A percentile compares a stretch with the other conserved stretches of the same genome.
Evolutionary conservation across 2,329 filamentous ascomycete genomes (phyloP).

Genomic region (Tolypocladium tropicale): DNA sequence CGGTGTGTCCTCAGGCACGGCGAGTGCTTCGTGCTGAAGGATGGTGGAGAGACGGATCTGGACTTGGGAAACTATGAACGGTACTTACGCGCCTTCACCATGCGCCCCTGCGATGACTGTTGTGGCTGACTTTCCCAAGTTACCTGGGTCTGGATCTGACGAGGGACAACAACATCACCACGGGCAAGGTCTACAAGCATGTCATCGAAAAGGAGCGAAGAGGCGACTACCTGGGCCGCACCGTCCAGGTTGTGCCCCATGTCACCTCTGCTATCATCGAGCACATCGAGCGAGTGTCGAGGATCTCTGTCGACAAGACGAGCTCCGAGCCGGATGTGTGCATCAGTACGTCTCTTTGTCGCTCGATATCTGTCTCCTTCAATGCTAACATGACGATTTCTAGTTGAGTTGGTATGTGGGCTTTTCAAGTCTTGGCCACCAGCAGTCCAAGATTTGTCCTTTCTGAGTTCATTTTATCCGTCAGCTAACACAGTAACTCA

Average conservation of each 20-base stretch:
- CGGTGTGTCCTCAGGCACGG: conserved; percentile 51
- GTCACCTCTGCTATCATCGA: conserved; percentile 86
- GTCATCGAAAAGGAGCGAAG: conserved; percentile 64
- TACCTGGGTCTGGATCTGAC: conserved; percentile 77
- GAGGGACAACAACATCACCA: conserved; percentile 91
- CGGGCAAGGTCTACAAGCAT: conserved; percentile 87
- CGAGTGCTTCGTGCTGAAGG: conserved; percentile 79
- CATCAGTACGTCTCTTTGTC: conserved; percentile 52
- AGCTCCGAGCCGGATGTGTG: conserved; percentile 80
- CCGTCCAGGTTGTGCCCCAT: conserved; percentile 87
- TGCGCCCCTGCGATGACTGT: not conserved
- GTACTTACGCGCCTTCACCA: conserved; percentile 8
- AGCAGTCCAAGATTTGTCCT: no score
- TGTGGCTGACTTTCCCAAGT: conserved; percentile 8
- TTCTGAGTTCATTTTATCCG: not conserved
- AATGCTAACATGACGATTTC: conserved; percentile 9
- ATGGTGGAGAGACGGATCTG: conserved; percentile 54
- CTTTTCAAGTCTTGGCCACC: not conserved
- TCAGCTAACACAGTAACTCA: not conserved
- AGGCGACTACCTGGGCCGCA: conserved; percentile 76
- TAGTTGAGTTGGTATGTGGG: conserved; percentile 24
- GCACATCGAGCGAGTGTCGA: conserved; percentile 81
- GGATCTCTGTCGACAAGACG: conserved; percentile 77
- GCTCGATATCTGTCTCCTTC: not conserved
- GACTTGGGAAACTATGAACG: conserved; percentile 49